These are phyloP conservation scores for Diospyros kaki DNA, from an alignment of 148 eudicot genomes.

Conservation along the genomic window DNA sequence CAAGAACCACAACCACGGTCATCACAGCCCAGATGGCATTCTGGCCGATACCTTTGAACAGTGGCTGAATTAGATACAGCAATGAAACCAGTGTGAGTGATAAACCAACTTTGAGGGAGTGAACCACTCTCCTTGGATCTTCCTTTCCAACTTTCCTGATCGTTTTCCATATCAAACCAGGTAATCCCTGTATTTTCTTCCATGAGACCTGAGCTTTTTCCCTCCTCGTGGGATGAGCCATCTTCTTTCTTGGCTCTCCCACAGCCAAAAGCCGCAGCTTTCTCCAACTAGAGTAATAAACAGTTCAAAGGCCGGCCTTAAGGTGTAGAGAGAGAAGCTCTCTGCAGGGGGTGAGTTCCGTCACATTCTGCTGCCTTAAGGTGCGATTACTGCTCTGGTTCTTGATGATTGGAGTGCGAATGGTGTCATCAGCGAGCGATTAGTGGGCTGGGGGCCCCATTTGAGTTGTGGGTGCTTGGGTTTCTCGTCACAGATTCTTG, in stretches of 20 bases:
- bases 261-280: not conserved
- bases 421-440: too few species aligned
- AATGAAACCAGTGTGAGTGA: slow-evolving; percentile 71
- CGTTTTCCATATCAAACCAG: slow-evolving; percentile 22
- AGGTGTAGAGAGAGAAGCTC: too few species aligned
- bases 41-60: slow-evolving; percentile 56
- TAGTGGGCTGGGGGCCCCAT: too few species aligned
- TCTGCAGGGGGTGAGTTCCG: too few species aligned
- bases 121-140: slow-evolving; percentile 67
- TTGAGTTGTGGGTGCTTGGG: too few species aligned
- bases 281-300: not conserved
- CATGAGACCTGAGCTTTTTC: not conserved
- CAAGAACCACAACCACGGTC: slow-evolving; percentile 92
- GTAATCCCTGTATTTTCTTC: slow-evolving; percentile 21
- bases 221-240: not conserved
- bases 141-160: slow-evolving; percentile 60
- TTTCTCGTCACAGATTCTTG: too few species aligned
- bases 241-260: not conserved
- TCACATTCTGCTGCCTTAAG: too few species aligned
- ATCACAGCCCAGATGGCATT: slow-evolving; percentile 90
- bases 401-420: too few species aligned
- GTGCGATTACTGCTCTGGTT: too few species aligned
- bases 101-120: slow-evolving; percentile 72
- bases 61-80: slow-evolving; percentile 68
- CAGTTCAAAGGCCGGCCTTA: not conserved